Evolutionary conservation across 2,329 filamentous ascomycete species (phyloP).

Genomic region (Nemania bipapillata): DNA sequence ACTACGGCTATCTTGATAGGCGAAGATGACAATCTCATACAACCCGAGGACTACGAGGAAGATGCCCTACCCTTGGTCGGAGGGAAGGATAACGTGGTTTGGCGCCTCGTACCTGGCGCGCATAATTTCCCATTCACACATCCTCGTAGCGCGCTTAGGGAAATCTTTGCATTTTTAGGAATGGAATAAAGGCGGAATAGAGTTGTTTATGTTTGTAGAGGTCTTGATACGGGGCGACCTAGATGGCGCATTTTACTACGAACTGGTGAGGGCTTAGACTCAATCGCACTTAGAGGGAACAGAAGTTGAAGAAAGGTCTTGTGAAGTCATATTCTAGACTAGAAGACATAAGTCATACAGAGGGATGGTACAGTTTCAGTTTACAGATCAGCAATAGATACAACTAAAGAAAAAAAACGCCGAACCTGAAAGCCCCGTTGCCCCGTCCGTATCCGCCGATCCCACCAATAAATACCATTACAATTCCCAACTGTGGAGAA

Average conservation of each 20-base stretch:
- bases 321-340: constrained; percentile 13
- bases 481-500: not conserved
- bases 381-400: constrained; percentile 33
- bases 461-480: not conserved
- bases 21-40: constrained; percentile 63
- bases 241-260: not conserved
- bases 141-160: constrained; percentile 56
- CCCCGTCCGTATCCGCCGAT: constrained; percentile 3
- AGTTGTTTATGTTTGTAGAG: not conserved
- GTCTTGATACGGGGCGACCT: not conserved
- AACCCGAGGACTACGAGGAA: constrained; percentile 60
- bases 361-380: constrained; percentile 25
- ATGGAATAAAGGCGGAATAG: constrained; percentile 30
- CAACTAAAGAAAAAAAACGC: constrained; percentile 20
- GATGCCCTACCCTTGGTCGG: constrained; percentile 64
- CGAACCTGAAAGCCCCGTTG: not conserved
- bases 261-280: not conserved
- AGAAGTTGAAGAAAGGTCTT: not conserved
- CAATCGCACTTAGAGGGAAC: not conserved
- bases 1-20: constrained; percentile 66
- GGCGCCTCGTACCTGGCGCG: constrained; percentile 63
- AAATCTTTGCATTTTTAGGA: constrained; percentile 63
- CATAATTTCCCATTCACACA: constrained; percentile 74
- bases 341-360: constrained; percentile 35
- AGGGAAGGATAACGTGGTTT: constrained; percentile 61